Percentiles rank a stretch among this genome's conserved stretches.
Conservation (phyloP, 345 rosid genomes). For the Mercurialis annua region DNA sequence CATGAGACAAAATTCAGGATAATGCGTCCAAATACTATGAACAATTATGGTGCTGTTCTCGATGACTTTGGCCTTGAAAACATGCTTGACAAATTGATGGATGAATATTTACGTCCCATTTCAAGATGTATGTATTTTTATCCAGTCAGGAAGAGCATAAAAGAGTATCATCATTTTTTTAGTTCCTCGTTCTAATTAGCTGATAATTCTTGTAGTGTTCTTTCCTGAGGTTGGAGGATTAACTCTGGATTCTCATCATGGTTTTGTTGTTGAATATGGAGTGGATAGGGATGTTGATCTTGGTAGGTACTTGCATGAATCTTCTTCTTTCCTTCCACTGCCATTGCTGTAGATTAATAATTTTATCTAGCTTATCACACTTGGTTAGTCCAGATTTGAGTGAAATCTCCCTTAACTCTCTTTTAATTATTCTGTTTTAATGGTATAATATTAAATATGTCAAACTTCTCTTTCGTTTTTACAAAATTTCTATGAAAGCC, state of each 20-base stretch:
- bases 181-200: not conserved
- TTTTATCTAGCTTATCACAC: not conserved
- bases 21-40: conserved; percentile 97
- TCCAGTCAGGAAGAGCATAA: not conserved
- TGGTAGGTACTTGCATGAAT: conserved; percentile 47
- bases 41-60: conserved; percentile 83
- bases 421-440: not conserved
- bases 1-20: conserved; percentile 57
- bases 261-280: conserved; percentile 92
- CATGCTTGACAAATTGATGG: conserved; percentile 77
- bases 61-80: conserved; percentile 87
- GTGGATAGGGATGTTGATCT: conserved; percentile 75
- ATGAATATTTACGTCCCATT: conserved; percentile 68
- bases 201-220: conserved; percentile 50
- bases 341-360: not conserved
- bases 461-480: not conserved
- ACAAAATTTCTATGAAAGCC: not conserved
- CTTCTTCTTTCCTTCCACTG: not conserved
- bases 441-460: not conserved
- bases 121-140: conserved; percentile 42
- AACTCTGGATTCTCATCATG: conserved; percentile 93
- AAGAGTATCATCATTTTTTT: not conserved
- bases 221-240: conserved; percentile 79
- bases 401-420: conserved; percentile 1
- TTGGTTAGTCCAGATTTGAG: not conserved